phyloP scores from a whole-genome alignment of 2,329 filamentous ascomycete genomes.

The Venturia pyrina region DNA sequence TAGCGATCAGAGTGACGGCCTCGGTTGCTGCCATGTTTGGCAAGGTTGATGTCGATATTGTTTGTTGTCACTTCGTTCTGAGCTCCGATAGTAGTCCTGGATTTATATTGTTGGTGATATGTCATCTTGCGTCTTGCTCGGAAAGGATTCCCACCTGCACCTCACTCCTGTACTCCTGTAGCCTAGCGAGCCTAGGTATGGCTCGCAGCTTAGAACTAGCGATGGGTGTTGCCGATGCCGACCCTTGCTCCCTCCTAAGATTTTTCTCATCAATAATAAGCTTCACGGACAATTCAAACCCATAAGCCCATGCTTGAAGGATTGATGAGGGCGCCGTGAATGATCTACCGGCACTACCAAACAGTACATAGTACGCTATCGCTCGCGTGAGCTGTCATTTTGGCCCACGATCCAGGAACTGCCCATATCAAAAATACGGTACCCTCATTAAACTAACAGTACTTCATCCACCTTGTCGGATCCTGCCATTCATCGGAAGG shows the following conservation, averaged over 20 bases:
- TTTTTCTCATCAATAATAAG: neutral
- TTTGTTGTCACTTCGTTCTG: neutral
- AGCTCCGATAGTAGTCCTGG: neutral
- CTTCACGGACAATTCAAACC: neutral
- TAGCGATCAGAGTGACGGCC: constrained; percentile 4
- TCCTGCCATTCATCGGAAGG: neutral
- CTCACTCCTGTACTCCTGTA: no score
- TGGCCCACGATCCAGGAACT: neutral
- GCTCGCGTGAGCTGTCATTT: neutral
- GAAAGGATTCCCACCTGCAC: no score
- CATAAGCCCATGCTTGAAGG: neutral
- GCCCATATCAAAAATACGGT: neutral
- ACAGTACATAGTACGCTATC: no score
- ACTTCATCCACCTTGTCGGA: neutral
- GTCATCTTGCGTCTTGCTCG: neutral
- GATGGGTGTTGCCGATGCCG: neutral
- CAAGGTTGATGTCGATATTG: neutral
- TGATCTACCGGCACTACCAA: no score
- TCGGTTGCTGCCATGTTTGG: constrained; percentile 9
- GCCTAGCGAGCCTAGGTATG: no score
- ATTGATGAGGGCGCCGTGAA: neutral
- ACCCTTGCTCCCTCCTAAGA: neutral
- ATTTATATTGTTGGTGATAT: neutral
- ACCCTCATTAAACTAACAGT: neutral
- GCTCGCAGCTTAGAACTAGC: no score